Evolutionary conservation across 495 filamentous ascomycete genomes (phyloP).

Genomic region (Aspergillus biplanus): DNA sequence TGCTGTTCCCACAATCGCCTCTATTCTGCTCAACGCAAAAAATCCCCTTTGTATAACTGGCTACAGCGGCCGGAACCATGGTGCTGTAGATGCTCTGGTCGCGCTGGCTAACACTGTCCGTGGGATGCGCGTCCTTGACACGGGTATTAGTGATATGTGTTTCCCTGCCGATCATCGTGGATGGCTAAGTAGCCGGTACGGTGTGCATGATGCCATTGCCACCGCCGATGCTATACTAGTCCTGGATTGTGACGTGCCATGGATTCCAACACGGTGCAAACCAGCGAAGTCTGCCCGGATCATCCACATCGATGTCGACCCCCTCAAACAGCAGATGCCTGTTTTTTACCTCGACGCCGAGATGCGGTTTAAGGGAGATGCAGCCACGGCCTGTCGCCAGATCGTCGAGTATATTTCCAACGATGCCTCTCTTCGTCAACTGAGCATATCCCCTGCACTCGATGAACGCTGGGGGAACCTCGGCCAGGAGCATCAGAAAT

Average conservation of each 20-base stretch:
- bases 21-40: conserved; percentile 67
- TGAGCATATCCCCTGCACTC: neutral
- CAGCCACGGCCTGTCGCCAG: neutral
- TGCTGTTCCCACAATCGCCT: conserved; percentile 66
- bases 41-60: conserved; percentile 77
- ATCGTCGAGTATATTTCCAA: conserved; percentile 3
- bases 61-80: conserved; percentile 74
- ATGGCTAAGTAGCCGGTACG: conserved; percentile 73
- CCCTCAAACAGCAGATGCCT: conserved; percentile 82
- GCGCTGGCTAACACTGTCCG: conserved; percentile 74
- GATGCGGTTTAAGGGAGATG: conserved; percentile 2
- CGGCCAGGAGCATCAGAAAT: neutral
- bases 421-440: neutral
- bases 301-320: conserved; percentile 82
- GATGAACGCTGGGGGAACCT: neutral
- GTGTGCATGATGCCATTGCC: conserved; percentile 67
- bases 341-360: conserved; percentile 7
- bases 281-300: conserved; percentile 55
- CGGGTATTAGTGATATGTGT: conserved; percentile 86
- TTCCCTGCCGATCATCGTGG: conserved; percentile 76
- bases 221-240: conserved; percentile 83
- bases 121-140: conserved; percentile 80
- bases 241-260: conserved; percentile 80
- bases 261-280: conserved; percentile 61
- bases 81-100: conserved; percentile 66